Evolutionary conservation across 2,329 filamentous ascomycete genomes (phyloP), one percentile per base, ranked within the genome.

Genomic region (Trichoderma polysporum): DNA sequence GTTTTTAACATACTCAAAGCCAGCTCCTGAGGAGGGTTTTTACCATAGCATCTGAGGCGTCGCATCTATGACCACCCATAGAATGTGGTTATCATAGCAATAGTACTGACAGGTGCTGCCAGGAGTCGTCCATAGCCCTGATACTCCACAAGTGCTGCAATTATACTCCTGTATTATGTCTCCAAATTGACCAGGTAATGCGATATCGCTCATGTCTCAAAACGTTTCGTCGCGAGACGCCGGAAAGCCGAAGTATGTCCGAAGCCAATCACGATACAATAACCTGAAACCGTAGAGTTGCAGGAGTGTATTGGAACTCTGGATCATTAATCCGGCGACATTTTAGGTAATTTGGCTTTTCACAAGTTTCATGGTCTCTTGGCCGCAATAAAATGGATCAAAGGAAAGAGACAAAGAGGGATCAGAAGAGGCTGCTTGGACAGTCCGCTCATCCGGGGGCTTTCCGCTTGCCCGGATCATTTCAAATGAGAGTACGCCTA

Each of bases 201-300:
- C 19, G n/a, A n/a, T 12, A 49, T 49, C 9, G 17, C 45, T n/a
- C 45, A 12, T 19, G 22, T 49, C 22, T 22, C 19, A 19, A 27
- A 27, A 49, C 10, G 15, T 13, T 19, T n/a, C n/a, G 15, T 25
- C 33, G 10, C 6, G 12, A 5, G 15, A 61, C 45, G 10, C 58
- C 45, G 58, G 52, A 17, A 58, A 39, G 45, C 58, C 58, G 58
- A 61, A 49, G 27, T 19, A 61, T 61, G 22, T 61, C 58, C 58
- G 58, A 25, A 49, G 29, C 45, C 56, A n/a, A 41, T 31, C 56
- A 22, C 22, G 17, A 33, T 29, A 17, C 57, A 17, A n/a, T 25
- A 33, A 27, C 10, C 45, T 61, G 58, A 61, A 61, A 61, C 41
- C 15, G n/a, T 17, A 17, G n/a, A 19, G 13, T 17, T 13, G n/a